A percentile compares a stretch with the other conserved stretches of the same genome.
Evolutionary conservation across 495 filamentous ascomycete species (phyloP).

Genomic region (Echria macrotheca): DNA sequence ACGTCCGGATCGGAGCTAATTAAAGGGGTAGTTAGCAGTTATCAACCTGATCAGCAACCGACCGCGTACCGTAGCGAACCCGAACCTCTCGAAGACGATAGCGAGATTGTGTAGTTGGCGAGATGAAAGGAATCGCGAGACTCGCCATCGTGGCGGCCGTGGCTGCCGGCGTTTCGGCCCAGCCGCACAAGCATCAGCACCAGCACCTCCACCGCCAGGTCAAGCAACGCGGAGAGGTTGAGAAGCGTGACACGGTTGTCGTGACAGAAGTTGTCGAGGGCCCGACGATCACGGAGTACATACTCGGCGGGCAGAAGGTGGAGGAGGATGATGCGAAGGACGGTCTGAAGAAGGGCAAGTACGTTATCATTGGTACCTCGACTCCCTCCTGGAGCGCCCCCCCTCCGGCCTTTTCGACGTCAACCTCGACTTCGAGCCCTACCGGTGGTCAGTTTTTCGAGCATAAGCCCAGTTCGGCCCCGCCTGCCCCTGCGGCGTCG

Average conservation of each 20-base stretch:
- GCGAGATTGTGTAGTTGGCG: slow-evolving; percentile 13
- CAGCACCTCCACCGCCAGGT: slow-evolving; percentile 31
- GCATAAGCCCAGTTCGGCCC: slow-evolving; percentile 18
- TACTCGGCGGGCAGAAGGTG: slow-evolving; percentile 53
- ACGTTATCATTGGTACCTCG: slow-evolving; percentile 44
- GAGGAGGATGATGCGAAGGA: slow-evolving; percentile 51
- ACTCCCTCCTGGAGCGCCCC: slow-evolving; percentile 39
- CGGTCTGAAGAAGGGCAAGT: slow-evolving; percentile 54
- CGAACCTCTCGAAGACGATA: not conserved
- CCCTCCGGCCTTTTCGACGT: slow-evolving; percentile 24
- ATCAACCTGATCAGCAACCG: not conserved
- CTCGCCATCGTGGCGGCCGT: slow-evolving; percentile 45
- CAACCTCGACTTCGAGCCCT: slow-evolving; percentile 12
- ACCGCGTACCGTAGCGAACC: not conserved
- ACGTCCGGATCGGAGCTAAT: too few species aligned
- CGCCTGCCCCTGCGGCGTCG: slow-evolving; percentile 13
- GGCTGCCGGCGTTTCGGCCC: slow-evolving; percentile 36
- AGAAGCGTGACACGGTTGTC: slow-evolving; percentile 40
- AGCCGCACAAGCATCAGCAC: slow-evolving; percentile 40
- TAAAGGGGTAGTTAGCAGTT: not conserved
- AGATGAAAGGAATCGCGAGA: slow-evolving; percentile 45
- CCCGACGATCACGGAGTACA: slow-evolving; percentile 55
- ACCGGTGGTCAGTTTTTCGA: slow-evolving; percentile 33
- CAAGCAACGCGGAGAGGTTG: slow-evolving; percentile 32
- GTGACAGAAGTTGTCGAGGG: slow-evolving; percentile 33